Conservation (phyloP, 2,329 filamentous ascomycete species). For the Aspergillus niger region DNA sequence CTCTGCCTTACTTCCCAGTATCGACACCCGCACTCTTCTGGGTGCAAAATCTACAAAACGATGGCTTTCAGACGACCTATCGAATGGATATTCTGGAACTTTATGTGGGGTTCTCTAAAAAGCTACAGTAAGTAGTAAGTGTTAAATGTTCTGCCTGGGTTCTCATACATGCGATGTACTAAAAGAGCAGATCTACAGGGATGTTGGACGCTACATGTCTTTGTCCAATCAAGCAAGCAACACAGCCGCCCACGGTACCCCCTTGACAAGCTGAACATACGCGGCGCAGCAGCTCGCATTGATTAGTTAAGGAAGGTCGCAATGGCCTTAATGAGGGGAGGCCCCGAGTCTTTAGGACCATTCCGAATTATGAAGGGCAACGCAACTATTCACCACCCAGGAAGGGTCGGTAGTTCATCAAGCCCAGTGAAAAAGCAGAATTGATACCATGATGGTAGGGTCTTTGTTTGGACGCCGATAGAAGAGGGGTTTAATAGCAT, state of each 20-base stretch:
- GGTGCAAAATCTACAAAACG: too few species aligned
- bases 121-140: not conserved
- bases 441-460: slow-evolving; percentile 1
- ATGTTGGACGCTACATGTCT: slow-evolving; percentile 5
- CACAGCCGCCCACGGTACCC: slow-evolving; percentile 12
- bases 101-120: not conserved
- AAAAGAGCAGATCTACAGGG: slow-evolving; percentile 1
- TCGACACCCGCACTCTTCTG: too few species aligned
- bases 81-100: too few species aligned
- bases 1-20: not conserved
- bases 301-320: not conserved
- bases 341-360: not conserved
- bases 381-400: not conserved
- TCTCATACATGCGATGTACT: not conserved
- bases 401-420: not conserved
- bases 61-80: too few species aligned
- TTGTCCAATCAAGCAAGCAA: slow-evolving; percentile 12
- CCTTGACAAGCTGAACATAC: not conserved
- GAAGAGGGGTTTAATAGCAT: not conserved
- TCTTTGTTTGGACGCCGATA: not conserved
- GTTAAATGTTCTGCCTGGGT: not conserved
- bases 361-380: not conserved
- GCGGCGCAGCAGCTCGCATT: not conserved
- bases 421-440: not conserved
- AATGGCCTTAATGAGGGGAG: not conserved